Percentiles rank a stretch among this genome's conserved stretches.
Evolutionary conservation across 164 flowering plant species (phyloP).

Genomic region (Magnolia officinalis): DNA sequence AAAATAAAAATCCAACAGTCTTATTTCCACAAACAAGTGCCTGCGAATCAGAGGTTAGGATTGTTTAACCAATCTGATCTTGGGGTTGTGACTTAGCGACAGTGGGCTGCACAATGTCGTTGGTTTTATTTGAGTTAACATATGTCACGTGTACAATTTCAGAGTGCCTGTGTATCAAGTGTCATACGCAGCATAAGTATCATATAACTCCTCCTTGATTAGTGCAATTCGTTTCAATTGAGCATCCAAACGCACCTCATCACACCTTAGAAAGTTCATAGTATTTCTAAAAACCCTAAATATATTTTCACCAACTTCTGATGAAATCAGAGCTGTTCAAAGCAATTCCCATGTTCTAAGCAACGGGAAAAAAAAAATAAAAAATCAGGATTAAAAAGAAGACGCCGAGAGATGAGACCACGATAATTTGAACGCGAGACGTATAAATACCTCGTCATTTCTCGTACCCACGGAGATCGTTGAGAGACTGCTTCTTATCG

Average conservation of each 20-base stretch:
- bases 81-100: too few relatives aligned
- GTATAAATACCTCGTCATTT: conserved; percentile 47
- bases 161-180: too few relatives aligned
- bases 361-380: neutral
- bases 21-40: too few relatives aligned
- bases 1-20: too few relatives aligned
- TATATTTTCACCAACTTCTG: neutral
- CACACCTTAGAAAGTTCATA: neutral
- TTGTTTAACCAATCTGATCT: too few relatives aligned
- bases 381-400: neutral
- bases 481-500: conserved; percentile 15
- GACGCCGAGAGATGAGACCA: neutral
- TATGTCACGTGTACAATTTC: too few relatives aligned
- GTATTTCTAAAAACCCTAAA: neutral
- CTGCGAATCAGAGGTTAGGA: too few relatives aligned
- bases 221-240: too few relatives aligned
- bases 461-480: conserved; percentile 31
- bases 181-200: neutral
- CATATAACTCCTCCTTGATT: neutral
- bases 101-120: too few relatives aligned
- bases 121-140: too few relatives aligned
- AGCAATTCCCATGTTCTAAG: neutral
- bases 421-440: neutral
- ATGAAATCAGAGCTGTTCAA: neutral
- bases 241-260: neutral